phyloP scores from a whole-genome alignment of 2,329 filamentous ascomycete genomes.

The Monosporascus sp. region DNA sequence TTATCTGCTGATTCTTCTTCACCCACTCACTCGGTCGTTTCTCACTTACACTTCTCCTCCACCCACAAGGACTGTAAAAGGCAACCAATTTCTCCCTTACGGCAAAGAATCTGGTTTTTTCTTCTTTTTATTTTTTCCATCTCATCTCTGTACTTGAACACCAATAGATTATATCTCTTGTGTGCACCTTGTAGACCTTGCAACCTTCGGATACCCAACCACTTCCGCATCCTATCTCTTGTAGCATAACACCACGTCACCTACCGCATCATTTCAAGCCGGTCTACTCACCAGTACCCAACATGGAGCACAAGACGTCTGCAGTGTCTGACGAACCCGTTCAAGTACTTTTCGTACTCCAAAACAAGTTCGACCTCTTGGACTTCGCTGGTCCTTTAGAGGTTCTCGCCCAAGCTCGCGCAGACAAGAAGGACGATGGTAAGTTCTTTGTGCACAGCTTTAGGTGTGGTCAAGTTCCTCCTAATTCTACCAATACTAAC shows the following conservation, averaged over 20 bases:
- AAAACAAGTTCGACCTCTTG: constrained; percentile 53
- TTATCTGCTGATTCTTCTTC: background rate
- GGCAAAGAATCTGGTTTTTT: background rate
- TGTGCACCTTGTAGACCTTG: too few relatives aligned
- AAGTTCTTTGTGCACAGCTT: constrained; percentile 22
- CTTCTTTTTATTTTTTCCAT: too few relatives aligned
- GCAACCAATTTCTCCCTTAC: background rate
- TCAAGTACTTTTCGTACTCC: constrained; percentile 55
- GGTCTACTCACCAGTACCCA: background rate
- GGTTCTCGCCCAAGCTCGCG: constrained; percentile 44
- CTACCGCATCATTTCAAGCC: background rate
- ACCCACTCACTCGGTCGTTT: background rate
- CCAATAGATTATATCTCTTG: background rate
- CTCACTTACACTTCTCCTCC: background rate
- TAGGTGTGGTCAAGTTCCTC: background rate
- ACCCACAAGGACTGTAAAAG: background rate
- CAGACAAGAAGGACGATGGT: constrained; percentile 49
- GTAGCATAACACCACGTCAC: background rate
- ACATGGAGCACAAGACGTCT: constrained; percentile 53
- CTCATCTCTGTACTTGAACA: background rate
- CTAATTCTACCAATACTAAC: constrained; percentile 6
- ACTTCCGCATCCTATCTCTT: background rate
- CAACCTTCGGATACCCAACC: background rate
- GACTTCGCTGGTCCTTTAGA: constrained; percentile 53
- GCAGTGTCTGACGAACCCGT: constrained; percentile 55